Base-by-base conservation (phyloP, 2,329 filamentous ascomycete species). In the Thelonectria discophora region DNA sequence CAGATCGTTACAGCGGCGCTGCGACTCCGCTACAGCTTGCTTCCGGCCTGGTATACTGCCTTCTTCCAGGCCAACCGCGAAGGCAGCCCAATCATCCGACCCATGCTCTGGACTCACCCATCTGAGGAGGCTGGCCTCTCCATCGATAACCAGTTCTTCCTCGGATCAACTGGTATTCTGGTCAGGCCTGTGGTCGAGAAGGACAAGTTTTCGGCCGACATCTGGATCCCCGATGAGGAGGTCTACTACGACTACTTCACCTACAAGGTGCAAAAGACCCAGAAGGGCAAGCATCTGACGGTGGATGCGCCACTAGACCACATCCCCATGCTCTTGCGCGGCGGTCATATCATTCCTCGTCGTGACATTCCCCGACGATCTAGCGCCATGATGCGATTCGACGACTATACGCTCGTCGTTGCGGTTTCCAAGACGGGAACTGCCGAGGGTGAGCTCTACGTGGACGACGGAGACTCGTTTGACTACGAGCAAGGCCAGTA, bases 231-330 rank as follows among this genome's bases (percentile, higher is more conserved):
- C 1, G 94, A 98, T 69, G 86, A 90, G 60, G 92, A 96, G 76
- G 85, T 91, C 55, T 98, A 99, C 78, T 99, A 94, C 73, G 92
- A 98, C 78, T 99, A 99, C 81, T 96, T 95, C 74, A 92, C 92
- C 71, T 97, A 93, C 79, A 87, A 90, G 43, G 81, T 87, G 45
- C 88, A 96, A 73, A 77, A 82, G 40, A 89, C 88, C 20, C 85
- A 90, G 21, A 88, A 89, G 64, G 91, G 92, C 65, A 90, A 90
- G 75, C 81, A 80, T 40, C 82, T 92, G 63, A 90, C 86, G 1
- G 81, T 97, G 39, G 78, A 86, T 1, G 92, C 94, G 0, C 92
- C 94, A 0, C 83, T 98, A 3, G 91, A 97, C 58, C 92, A 90
- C 71, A 91, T 97, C 17, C 94, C 95, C 0, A 79, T 99, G 13